Base-by-base conservation (phyloP, 2,329 filamentous ascomycete genomes). In the Teratosphaeria zuluensis region DNA sequence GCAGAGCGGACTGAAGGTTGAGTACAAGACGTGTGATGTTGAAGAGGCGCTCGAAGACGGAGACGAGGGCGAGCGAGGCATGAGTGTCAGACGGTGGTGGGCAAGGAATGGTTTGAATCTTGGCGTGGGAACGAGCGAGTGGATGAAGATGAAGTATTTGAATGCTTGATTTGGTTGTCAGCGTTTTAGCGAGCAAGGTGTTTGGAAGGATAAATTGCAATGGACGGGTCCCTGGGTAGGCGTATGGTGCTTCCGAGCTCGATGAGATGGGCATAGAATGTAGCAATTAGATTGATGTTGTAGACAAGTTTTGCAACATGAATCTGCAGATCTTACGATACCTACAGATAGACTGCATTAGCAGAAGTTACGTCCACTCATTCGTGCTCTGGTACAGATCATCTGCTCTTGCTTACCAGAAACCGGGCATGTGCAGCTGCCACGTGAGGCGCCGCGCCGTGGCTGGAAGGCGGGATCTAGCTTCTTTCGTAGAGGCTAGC, bases 1-100 rank as follows among this genome's bases (percentile, higher is more conserved):
- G 68, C 80, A 80, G 56, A 88, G 86, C 66, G 84, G 85, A 0
- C 80, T 92, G 65, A 81, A 83, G 56, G 91, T 96, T 30, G 90
- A 95, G 73, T 96, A 96, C 74, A 92, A 92, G 72, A 95, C 90
- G 1, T 96, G 91, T 72, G 91, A 95, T 72, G 94, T 97, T 61
- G 92, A 96, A 72, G 92, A 96, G 74, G 92, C 92, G 0, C 80
- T 96, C 46, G 92, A 96, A 71, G 92, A 96, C 70, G 89, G 90
- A 24, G 83, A 92, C 3, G 83, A 84, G 42, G 83, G 79, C 1
- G 74, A 78, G 4, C 85, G 87, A 57, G 87, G 90, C 62, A 84
- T 85, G 63, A 81, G 82, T 42, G 89, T 95, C 19, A 79, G 89
- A 58, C 80, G 81, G 62, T 97, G 92, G 92, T 97, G 92, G 92